Evolutionary conservation across 192 early-diverging fungal genomes (phyloP).

Genomic region (Haplosporangium gracile): DNA sequence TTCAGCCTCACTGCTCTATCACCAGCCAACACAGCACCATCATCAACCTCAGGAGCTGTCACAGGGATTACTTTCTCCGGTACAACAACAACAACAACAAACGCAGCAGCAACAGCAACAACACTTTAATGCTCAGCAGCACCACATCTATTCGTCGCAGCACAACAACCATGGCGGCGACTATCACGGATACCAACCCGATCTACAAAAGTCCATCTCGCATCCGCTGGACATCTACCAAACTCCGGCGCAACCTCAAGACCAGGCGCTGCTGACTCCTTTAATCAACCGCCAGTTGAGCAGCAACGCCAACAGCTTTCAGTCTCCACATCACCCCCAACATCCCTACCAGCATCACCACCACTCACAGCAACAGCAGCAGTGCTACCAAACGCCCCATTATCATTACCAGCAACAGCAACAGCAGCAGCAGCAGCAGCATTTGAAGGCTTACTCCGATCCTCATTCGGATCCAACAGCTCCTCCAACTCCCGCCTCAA

Average conservation of each 20-base stretch:
- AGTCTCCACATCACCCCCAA: constrained; percentile 21
- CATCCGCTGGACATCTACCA: constrained; percentile 48
- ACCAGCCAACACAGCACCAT: constrained; percentile 9
- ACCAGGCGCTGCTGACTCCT: constrained; percentile 24
- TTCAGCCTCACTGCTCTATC: constrained; percentile 3
- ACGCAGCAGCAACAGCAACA: background rate
- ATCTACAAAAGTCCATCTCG: constrained; percentile 33
- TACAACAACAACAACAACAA: constrained; percentile 18
- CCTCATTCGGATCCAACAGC: constrained; percentile 21
- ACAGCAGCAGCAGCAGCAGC: constrained; percentile 22
- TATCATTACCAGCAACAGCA: constrained; percentile 26
- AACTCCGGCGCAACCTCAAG: constrained; percentile 22
- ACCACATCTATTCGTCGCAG: constrained; percentile 18
- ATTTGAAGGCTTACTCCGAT: constrained; percentile 25
- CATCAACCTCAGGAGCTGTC: constrained; percentile 17
- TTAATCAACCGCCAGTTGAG: constrained; percentile 28
- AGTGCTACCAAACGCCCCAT: constrained; percentile 7
- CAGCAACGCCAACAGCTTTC: constrained; percentile 20
- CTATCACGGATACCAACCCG: constrained; percentile 25
- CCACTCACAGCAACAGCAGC: constrained; percentile 5
- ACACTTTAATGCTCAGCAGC: constrained; percentile 24
- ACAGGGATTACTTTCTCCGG: constrained; percentile 13
- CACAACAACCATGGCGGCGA: constrained; percentile 22
- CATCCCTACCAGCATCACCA: constrained; percentile 8
- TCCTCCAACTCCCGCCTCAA: constrained; percentile 6